Evolutionary conservation across 805 yeast species (phyloP).

Genomic region (Torulaspora franciscae): DNA sequence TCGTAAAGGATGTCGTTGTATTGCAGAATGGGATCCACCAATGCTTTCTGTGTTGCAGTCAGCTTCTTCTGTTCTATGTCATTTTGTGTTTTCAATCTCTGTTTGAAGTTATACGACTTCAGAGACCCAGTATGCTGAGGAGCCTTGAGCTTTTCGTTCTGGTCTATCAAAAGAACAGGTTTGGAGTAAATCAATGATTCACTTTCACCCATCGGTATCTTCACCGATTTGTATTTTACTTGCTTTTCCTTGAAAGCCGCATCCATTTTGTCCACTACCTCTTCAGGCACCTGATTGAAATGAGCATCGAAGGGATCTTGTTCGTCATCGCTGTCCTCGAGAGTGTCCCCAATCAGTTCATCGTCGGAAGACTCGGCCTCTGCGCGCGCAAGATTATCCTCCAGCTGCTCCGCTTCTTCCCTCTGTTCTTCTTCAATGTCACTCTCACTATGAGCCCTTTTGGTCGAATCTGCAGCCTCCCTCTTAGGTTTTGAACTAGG

Average conservation of each 20-base stretch:
- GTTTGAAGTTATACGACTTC: slow-evolving; percentile 43
- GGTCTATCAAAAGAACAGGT: slow-evolving; percentile 23
- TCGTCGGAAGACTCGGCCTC: slow-evolving; percentile 25
- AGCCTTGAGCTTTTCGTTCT: slow-evolving; percentile 18
- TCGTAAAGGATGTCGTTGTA: slow-evolving; percentile 71
- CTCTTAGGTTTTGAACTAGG: slow-evolving; percentile 21
- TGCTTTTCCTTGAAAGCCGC: slow-evolving; percentile 32
- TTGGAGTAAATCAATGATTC: slow-evolving; percentile 26
- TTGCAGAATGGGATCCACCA: slow-evolving; percentile 61
- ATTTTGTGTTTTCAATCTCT: slow-evolving; percentile 36
- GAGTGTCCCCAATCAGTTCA: slow-evolving; percentile 31
- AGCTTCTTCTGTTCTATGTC: slow-evolving; percentile 31
- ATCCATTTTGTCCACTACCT: slow-evolving; percentile 38
- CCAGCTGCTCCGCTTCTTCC: slow-evolving; percentile 30
- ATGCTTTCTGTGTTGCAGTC: slow-evolving; percentile 43
- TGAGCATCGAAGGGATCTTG: slow-evolving; percentile 76
- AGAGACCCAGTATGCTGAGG: slow-evolving; percentile 24
- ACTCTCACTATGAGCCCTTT: slow-evolving; percentile 9
- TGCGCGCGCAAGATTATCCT: slow-evolving; percentile 21
- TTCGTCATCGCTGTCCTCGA: slow-evolving; percentile 39
- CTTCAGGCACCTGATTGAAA: slow-evolving; percentile 48
- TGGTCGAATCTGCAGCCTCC: slow-evolving; percentile 10
- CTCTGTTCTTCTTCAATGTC: slow-evolving; percentile 28
- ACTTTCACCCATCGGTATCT: slow-evolving; percentile 15
- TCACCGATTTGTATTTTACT: slow-evolving; percentile 25